Evolutionary conservation across 2,329 filamentous ascomycete species (phyloP).

Genomic region (Parastagonospora avenae): DNA sequence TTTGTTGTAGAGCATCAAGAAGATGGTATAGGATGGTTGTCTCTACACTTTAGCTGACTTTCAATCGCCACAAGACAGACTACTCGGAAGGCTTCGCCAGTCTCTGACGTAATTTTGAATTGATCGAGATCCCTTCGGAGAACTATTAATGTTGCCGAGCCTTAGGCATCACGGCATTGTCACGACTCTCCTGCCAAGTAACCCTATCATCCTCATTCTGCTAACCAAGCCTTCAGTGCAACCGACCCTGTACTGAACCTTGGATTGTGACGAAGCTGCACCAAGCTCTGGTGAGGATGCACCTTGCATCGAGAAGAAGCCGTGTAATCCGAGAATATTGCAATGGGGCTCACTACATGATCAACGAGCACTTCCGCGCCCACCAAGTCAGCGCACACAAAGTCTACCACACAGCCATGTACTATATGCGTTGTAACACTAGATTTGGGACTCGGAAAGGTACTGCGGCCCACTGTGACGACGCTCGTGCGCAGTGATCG

Average conservation of each 20-base stretch:
- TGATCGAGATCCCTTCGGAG: neutral
- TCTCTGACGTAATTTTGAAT: no score
- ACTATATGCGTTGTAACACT: no score
- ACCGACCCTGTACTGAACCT: neutral
- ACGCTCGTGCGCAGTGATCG: slow-evolving; percentile 6
- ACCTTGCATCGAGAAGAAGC: neutral
- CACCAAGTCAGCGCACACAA: neutral
- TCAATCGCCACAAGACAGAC: no score
- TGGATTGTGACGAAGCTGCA: neutral
- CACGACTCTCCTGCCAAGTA: slow-evolving; percentile 1
- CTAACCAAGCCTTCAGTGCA: neutral
- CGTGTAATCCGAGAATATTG: neutral
- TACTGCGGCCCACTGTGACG: neutral
- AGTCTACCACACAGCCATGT: no score
- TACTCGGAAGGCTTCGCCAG: no score
- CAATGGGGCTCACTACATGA: slow-evolving; percentile 1
- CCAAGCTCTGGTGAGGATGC: neutral
- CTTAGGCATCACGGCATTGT: neutral
- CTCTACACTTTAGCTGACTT: no score
- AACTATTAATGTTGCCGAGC: neutral
- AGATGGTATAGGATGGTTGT: no score
- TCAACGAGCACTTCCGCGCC: neutral
- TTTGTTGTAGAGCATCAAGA: no score
- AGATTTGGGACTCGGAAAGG: neutral
- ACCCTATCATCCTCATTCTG: neutral